Percentiles rank a stretch among this genome's conserved stretches.
Evolutionary conservation across 1,284 basidiomycete species (phyloP).

Genomic region (Clitocybe nebularis): DNA sequence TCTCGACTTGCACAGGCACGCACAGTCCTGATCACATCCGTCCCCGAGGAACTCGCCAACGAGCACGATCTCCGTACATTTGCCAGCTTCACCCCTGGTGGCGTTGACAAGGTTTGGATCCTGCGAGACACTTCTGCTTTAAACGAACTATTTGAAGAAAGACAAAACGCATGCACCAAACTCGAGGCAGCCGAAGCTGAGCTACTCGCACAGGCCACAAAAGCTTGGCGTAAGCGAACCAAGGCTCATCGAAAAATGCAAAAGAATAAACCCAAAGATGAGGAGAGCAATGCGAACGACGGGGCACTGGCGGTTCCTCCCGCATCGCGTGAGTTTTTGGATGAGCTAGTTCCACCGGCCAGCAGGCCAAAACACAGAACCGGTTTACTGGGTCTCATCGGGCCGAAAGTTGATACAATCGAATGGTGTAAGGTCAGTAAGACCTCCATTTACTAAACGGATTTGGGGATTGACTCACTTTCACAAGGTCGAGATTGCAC

Average conservation of each 20-base stretch:
- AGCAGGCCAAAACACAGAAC: slow-evolving; percentile 60
- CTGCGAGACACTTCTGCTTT: slow-evolving; percentile 54
- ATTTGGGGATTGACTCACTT: slow-evolving; percentile 2
- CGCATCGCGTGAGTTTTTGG: slow-evolving; percentile 31
- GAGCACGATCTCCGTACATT: slow-evolving; percentile 60
- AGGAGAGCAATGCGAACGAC: slow-evolving; percentile 23
- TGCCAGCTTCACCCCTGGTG: slow-evolving; percentile 71
- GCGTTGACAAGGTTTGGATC: slow-evolving; percentile 76
- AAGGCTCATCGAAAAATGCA: slow-evolving; percentile 26
- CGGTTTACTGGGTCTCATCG: slow-evolving; percentile 54
- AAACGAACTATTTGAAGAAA: slow-evolving; percentile 58
- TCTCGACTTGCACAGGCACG: slow-evolving; percentile 65
- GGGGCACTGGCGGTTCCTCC: slow-evolving; percentile 17
- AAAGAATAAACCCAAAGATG: slow-evolving; percentile 24
- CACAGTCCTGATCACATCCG: slow-evolving; percentile 74
- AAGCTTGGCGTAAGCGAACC: slow-evolving; percentile 32
- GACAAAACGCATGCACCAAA: slow-evolving; percentile 52
- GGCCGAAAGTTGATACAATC: slow-evolving; percentile 72
- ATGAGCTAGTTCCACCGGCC: slow-evolving; percentile 51
- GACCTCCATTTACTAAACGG: not conserved
- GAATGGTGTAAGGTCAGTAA: slow-evolving; percentile 57
- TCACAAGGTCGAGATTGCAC: slow-evolving; percentile 44
- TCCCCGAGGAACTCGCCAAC: slow-evolving; percentile 60
- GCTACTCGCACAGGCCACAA: slow-evolving; percentile 51
- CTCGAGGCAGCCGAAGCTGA: slow-evolving; percentile 63